Percentiles rank a stretch among this genome's conserved stretches.
phyloP scores from a whole-genome alignment of 768 basidiomycete genomes.

The Boletus subcaerulescens region DNA sequence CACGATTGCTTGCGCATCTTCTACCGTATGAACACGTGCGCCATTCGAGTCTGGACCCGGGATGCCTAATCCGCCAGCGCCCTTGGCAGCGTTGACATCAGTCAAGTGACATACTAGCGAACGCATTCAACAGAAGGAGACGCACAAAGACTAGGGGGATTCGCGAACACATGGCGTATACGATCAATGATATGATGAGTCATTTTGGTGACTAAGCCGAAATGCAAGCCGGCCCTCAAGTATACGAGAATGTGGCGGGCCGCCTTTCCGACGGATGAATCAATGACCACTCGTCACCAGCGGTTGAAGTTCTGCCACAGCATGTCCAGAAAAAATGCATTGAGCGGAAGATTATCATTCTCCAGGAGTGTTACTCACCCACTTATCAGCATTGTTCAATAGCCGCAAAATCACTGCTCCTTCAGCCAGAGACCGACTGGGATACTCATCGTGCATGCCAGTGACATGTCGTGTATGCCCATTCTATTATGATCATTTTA shows the following conservation, averaged over 20 bases:
- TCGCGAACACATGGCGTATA: constrained; percentile 5
- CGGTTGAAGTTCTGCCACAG: no score
- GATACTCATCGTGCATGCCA: constrained; percentile 8
- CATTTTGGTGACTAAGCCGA: no score
- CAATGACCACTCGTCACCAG: no score
- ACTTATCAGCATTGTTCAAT: no score
- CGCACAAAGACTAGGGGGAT: constrained; percentile 14
- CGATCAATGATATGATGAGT: no score
- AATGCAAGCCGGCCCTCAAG: no score
- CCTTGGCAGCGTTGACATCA: constrained; percentile 9
- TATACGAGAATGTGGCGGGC: not conserved
- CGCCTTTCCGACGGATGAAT: not conserved
- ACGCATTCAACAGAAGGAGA: not conserved
- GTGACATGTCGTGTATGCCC: constrained; percentile 39
- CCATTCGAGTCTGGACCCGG: constrained; percentile 19
- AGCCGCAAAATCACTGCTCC: no score
- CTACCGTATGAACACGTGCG: constrained; percentile 17
- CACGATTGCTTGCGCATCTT: constrained; percentile 13
- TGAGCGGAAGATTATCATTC: no score
- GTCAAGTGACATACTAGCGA: not conserved
- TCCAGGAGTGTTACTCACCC: no score
- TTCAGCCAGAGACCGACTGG: not conserved
- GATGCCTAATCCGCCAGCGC: constrained; percentile 19
- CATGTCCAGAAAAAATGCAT: no score
- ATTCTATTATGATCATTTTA: not conserved